Evolutionary conservation across 2,329 filamentous ascomycete species (phyloP), one percentile per base, ranked within the genome.

Genomic region (Huntiella decipiens): DNA sequence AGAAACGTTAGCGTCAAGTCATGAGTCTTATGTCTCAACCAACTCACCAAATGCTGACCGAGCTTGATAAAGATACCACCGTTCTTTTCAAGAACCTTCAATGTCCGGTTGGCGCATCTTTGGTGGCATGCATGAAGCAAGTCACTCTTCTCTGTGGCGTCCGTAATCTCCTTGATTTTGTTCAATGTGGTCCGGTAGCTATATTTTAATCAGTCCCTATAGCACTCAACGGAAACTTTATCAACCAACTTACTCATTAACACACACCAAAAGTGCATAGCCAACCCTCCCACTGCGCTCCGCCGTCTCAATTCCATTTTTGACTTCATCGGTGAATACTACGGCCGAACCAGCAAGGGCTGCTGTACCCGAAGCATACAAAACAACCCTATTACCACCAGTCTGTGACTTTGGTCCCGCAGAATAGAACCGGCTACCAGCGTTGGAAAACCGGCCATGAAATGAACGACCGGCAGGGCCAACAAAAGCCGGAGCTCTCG

Each of bases 21-120:
- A 19, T 28, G 10, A 12, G 7, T 15, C 38, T n/a, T 13, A 28
- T 7, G 7, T 4, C 16, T 12, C 4, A 19, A 12, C 5, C 12
- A 5, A 51, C 63, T 37, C 67, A 79, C 77, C 62, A 98, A 62
- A 63, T 98, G 91, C 56, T 98, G 91, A 5, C 91, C 91, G 35
- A 98, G 67, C 63, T 98, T 98, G 60, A 98, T 96, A 56, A 96
- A 98, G 52, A 98, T 94, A 22, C 88, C 93, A 19, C 92, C 91
- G 61, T 95, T 96, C 67, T 83, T 85, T 68, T 98, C 91, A 52
- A 96, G 65, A 1, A 92, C 87, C 48, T 71, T 73, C 37, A 96
- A 66, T 1, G 91, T 95, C 51, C 91, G 76, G 55, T 85, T 73
- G 28, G 91, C 91, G 63, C 91, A 98, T 61, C 91, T 74, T 59